Evolutionary conservation across 495 filamentous ascomycete genomes (phyloP).

Genomic region (Trichoderma virens): DNA sequence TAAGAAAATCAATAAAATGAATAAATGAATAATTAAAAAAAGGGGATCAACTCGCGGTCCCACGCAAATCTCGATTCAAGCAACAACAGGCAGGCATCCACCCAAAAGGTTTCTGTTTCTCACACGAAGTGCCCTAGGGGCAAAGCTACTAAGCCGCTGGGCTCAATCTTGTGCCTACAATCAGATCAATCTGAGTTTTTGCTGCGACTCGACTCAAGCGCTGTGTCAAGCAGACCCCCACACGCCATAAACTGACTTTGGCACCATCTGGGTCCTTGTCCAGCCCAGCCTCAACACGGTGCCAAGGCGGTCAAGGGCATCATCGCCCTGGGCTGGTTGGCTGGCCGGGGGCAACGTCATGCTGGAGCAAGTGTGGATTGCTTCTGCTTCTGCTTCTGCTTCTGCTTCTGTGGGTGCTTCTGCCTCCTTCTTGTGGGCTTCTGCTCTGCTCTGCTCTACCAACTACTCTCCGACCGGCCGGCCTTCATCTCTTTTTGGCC

Average conservation of each 20-base stretch:
- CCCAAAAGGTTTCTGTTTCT: not conserved
- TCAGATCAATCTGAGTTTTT: no score
- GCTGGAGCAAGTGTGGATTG: not conserved
- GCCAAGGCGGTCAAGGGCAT: not conserved
- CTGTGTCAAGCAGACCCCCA: not conserved
- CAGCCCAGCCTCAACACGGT: not conserved
- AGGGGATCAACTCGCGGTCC: not conserved
- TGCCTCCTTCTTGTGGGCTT: no score
- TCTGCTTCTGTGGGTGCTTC: no score
- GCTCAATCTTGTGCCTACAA: constrained; percentile 5
- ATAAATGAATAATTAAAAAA: no score
- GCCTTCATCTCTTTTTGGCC: no score
- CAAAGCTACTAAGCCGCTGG: not conserved
- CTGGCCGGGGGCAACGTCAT: not conserved
- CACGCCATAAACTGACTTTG: not conserved
- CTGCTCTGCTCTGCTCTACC: no score
- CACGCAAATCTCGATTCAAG: not conserved
- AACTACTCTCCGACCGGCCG: no score
- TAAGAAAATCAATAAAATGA: no score
- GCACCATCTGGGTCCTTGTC: not conserved
- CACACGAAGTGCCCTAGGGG: not conserved
- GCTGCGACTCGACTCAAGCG: not conserved
- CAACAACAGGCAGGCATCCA: not conserved
- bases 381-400: no score
- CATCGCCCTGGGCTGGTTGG: not conserved